A percentile compares a stretch with the other conserved stretches of the same genome.
Evolutionary conservation across 2,329 filamentous ascomycete species (phyloP).

Genomic region (Pyrenophora graminea): DNA sequence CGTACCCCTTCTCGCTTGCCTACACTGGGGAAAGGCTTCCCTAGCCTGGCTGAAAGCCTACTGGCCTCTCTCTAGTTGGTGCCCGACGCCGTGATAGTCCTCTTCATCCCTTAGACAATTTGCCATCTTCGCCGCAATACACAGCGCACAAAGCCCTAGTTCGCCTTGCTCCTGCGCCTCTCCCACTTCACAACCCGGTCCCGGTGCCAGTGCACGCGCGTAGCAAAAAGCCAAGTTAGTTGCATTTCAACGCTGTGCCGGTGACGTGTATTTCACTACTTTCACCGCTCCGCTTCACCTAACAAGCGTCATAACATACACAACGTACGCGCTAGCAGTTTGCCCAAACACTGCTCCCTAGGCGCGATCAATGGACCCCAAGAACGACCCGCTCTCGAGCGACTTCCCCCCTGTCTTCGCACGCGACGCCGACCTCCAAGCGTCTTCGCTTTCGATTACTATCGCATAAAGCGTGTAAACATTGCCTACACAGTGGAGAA

Average conservation of each 20-base stretch:
- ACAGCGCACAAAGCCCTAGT: neutral
- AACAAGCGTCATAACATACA: constrained; percentile 6
- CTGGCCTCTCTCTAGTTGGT: constrained; percentile 8
- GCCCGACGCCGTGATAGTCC: constrained; percentile 15
- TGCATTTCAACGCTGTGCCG: constrained; percentile 9
- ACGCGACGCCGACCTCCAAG: constrained; percentile 20
- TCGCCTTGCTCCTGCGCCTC: neutral
- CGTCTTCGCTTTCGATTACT: constrained; percentile 3
- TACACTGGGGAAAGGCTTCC: constrained; percentile 14
- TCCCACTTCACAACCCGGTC: neutral
- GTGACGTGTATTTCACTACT: constrained; percentile 30
- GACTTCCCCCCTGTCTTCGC: constrained; percentile 41
- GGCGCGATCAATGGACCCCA: constrained; percentile 37
- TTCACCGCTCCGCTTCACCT: constrained; percentile 21
- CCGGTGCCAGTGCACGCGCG: constrained; percentile 3
- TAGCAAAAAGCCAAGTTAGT: neutral
- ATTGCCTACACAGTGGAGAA: neutral
- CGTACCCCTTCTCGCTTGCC: constrained; percentile 20
- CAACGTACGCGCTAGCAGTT: neutral
- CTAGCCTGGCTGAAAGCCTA: neutral
- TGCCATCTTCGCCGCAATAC: constrained; percentile 1
- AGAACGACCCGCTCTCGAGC: constrained; percentile 42
- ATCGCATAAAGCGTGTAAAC: constrained; percentile 4
- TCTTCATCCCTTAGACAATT: constrained; percentile 11
- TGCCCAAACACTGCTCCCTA: neutral